Base-by-base conservation (phyloP, 2,329 filamentous ascomycete genomes). In the Venturia carpophila region DNA sequence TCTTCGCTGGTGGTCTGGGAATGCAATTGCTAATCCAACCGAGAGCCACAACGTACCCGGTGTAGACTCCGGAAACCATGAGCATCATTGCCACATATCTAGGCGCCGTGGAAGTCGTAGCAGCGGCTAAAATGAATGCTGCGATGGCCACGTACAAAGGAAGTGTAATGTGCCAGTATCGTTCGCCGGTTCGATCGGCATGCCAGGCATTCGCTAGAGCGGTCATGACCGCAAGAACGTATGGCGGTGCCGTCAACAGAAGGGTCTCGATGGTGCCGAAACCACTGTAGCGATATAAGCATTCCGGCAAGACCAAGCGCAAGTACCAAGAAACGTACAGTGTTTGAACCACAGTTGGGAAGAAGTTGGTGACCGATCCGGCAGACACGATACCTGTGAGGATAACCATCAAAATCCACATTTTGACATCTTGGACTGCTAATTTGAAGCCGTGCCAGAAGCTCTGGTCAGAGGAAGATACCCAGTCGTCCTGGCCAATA, bases 21-120 rank as follows among this genome's bases (percentile, higher is more conserved):
- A 93, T 80, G 1, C 86, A 88, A 72, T 89, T 90, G 60, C 83
- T 85, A 68, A 92, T 91, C 90, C 90, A 94, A 2, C 86, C 83
- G 4, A 90, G 78, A 1, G 81, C 81, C 1, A 90, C 86, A 0
- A 88, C 88, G 64, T 77, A 77, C 17, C 75, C 83, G 0, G 83
- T 82, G 70, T 89, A 89, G 2, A 87, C 77, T 0, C 84, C 83
- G 0, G 77, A 75, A 52, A 82, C 79, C 85, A 91, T 90, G 47
- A 91, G 77, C 82, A 91, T 86, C 82, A 91, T 90, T 39, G 84
- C 80, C 10, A 88, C 75, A 68, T 91, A 91, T 43, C 88, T 80
- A 0, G 87, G 83, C 0, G 79, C 87, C 0, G 82, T 79, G 2
- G 78, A 73, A 0, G 80, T 84, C 0, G 88, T 90, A 0, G 84